Base-by-base conservation (phyloP, 2,329 filamentous ascomycete species). In the Leptographium procerum region DNA sequence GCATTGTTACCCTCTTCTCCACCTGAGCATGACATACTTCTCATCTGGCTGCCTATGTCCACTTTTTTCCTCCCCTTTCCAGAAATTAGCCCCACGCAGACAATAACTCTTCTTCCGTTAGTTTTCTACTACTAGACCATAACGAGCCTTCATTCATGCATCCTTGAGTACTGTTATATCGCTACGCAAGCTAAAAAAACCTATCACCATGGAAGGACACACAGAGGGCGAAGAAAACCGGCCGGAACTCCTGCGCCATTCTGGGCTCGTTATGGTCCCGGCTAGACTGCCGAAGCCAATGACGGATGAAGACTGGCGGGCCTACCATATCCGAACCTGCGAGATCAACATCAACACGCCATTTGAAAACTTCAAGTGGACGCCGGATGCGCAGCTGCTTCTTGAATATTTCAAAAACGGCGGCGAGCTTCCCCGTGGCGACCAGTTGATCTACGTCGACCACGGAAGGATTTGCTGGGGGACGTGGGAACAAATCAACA, bases 291-390 rank as follows among this genome's bases (percentile, higher is more conserved):
- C 43, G 22, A 47, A 47, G n/a, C 43, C 43, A 24, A 47, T 47
- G 19, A 47, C 43, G 75, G 19, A 75, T 74, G 4, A 72, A 73
- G 0, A 76, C 76, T 0, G 77, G 77, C 16, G 79, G 69, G 64
- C 48, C 48, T 13, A n/a, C n/a, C 43, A 47, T 9, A 47, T 47
- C 19, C 19, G 19, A 8, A 47, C 43, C n/a, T 47, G 43, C n/a
- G 43, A 47, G 43, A 11, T 22, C 2, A 47, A 47, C n/a, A 47
- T 47, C 43, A 13, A 47, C 43, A 47, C 43, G n/a, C 43, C 19
- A 11, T 13, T 24, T n/a, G 43, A 47, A 47, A 24, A 47, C 22
- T 47, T 19, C n/a, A 47, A 47, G 14, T 47, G 22, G 43, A 47
- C 22, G 19, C n/a, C n/a, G 24, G 43, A 47, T n/a, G 43, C 43